Conservation (phyloP, 257 asterid species). For the Henckelia pumila region DNA sequence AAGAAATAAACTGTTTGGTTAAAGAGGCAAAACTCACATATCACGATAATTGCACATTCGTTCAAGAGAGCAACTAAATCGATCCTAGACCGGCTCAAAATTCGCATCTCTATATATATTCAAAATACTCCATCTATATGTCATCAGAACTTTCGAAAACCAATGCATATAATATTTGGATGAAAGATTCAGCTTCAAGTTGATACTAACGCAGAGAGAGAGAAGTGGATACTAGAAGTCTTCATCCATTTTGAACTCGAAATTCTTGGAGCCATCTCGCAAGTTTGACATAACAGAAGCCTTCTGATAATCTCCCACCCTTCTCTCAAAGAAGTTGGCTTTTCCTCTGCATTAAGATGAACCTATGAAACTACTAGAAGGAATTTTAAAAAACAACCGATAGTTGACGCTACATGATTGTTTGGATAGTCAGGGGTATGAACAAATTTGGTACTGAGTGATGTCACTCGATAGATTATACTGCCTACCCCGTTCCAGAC, state of each 20-base stretch:
- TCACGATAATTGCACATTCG: background rate
- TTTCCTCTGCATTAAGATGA: slow-evolving; percentile 49
- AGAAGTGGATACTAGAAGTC: slow-evolving; percentile 48
- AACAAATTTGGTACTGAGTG: background rate
- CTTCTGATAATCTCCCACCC: slow-evolving; percentile 79
- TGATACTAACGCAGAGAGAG: background rate
- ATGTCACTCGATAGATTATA: background rate
- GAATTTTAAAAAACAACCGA: background rate
- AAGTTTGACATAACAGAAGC: slow-evolving; percentile 75
- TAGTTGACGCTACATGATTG: background rate
- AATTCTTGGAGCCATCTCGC: slow-evolving; percentile 49
- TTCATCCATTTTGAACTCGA: slow-evolving; percentile 59
- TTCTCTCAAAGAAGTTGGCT: slow-evolving; percentile 72
- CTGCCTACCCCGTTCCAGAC: background rate
- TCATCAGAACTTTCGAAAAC: background rate
- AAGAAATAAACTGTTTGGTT: background rate
- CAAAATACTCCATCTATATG: background rate
- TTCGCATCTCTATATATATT: no score
- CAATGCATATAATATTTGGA: slow-evolving; percentile 18
- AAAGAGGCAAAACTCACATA: background rate
- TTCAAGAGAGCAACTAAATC: background rate
- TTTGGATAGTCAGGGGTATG: background rate
- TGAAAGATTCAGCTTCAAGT: slow-evolving; percentile 25
- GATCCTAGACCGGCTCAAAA: background rate
- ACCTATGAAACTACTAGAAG: background rate